Percentiles rank a stretch among this genome's conserved stretches.
Evolutionary conservation across 2,329 filamentous ascomycete genomes (phyloP).

Genomic region (Alternaria arbusti): DNA sequence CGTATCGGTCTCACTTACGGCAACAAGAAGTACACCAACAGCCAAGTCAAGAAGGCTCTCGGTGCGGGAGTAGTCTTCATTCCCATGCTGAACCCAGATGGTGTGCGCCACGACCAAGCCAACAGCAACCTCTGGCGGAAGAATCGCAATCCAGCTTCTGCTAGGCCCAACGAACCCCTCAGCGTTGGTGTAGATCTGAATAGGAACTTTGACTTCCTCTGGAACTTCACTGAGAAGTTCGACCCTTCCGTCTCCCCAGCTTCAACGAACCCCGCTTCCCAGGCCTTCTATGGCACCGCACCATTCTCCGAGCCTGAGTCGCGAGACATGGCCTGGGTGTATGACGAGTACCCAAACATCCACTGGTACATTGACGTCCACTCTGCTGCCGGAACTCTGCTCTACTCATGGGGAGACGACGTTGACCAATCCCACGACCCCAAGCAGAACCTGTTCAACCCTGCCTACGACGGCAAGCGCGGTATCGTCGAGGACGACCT

Average conservation of each 20-base stretch:
- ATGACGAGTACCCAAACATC: constrained; percentile 58
- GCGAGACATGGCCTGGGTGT: constrained; percentile 59
- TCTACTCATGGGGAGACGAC: constrained; percentile 66
- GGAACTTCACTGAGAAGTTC: constrained; percentile 60
- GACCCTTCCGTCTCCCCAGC: constrained; percentile 47
- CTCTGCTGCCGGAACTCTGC: constrained; percentile 60
- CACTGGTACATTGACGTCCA: constrained; percentile 66
- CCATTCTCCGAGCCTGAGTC: constrained; percentile 65
- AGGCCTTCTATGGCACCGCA: constrained; percentile 60
- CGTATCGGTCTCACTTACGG: constrained; percentile 61
- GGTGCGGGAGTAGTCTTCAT: constrained; percentile 61
- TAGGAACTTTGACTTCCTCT: constrained; percentile 60
- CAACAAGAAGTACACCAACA: constrained; percentile 58
- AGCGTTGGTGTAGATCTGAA: constrained; percentile 42
- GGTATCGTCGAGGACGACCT: constrained; percentile 60
- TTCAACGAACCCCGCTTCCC: constrained; percentile 51
- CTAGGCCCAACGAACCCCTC: constrained; percentile 15
- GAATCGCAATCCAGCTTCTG: constrained; percentile 49
- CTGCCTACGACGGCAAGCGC: constrained; percentile 59
- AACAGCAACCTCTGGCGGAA: constrained; percentile 44
- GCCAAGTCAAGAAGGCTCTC: constrained; percentile 60
- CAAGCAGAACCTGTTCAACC: constrained; percentile 60
- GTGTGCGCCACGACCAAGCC: constrained; percentile 39
- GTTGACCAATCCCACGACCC: constrained; percentile 56
- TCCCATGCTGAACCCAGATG: constrained; percentile 41